Conservation (phyloP, 257 asterid species). For the Leptodermis oblonga region DNA sequence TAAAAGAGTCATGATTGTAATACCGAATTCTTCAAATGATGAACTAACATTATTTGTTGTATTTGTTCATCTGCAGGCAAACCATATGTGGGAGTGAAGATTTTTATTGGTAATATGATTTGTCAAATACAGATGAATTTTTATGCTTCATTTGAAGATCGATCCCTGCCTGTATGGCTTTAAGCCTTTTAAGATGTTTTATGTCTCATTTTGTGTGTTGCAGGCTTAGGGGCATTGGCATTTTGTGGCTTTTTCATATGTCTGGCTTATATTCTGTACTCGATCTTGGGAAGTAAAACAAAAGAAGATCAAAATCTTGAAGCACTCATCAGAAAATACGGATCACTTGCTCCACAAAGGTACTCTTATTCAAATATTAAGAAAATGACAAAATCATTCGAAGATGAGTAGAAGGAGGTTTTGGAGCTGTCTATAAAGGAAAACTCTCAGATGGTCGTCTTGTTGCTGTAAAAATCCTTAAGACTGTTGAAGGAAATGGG, state of each 20-base stretch:
- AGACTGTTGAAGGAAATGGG: conserved; percentile 19
- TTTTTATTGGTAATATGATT: background rate
- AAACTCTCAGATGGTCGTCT: conserved; percentile 6
- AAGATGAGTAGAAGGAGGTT: conserved; percentile 19
- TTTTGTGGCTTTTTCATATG: no score
- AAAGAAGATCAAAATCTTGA: background rate
- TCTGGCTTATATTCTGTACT: no score
- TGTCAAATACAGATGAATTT: no score
- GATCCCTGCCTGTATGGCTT: no score
- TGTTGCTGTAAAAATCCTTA: conserved; percentile 32
- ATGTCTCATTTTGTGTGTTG: no score
- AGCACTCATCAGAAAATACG: background rate
- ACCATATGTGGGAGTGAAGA: no score
- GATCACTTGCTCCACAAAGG: background rate
- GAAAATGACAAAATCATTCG: background rate
- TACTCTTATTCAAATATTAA: background rate
- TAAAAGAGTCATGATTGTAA: no score
- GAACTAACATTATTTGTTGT: no score
- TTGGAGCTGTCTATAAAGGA: conserved; percentile 25
- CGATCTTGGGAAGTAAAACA: background rate
- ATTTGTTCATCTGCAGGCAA: no score
- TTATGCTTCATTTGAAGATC: no score
- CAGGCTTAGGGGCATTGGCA: background rate
- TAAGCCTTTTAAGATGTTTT: no score
- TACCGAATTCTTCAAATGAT: no score